Evolutionary conservation across 1,284 basidiomycete species (phyloP).

Genomic region (Rugosomyces carneus): DNA sequence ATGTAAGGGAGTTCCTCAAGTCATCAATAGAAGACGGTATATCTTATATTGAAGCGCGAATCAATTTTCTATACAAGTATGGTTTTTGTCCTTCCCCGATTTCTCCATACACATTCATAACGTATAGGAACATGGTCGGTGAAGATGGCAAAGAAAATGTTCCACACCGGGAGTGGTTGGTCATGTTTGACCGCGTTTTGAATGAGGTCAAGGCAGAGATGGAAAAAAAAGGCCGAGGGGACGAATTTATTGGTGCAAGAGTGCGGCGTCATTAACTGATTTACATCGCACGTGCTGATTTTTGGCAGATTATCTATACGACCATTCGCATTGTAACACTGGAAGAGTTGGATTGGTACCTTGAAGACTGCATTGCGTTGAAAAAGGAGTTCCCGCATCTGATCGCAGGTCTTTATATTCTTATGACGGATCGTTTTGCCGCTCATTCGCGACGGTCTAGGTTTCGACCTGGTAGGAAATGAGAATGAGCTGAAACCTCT

Average conservation of each 20-base stretch:
- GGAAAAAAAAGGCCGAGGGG: constrained; percentile 42
- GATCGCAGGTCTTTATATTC: constrained; percentile 46
- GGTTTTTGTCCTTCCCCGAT: not conserved
- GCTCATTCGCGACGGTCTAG: constrained; percentile 27
- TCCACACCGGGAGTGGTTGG: constrained; percentile 55
- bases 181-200: constrained; percentile 50
- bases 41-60: constrained; percentile 63
- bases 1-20: constrained; percentile 56
- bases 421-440: not conserved
- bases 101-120: not conserved
- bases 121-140: constrained; percentile 42
- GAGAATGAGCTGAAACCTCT: constrained; percentile 63
- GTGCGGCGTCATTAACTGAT: constrained; percentile 26
- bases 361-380: constrained; percentile 67
- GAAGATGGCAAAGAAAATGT: constrained; percentile 51
- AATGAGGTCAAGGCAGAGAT: constrained; percentile 51
- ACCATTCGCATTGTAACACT: constrained; percentile 53
- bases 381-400: constrained; percentile 72
- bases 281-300: not conserved
- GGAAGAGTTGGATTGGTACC: constrained; percentile 59
- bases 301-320: constrained; percentile 60
- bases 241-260: constrained; percentile 60
- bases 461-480: constrained; percentile 77
- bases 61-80: constrained; percentile 61
- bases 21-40: constrained; percentile 69